phyloP scores from a whole-genome alignment of 2,329 filamentous ascomycete species.

The Penicillium janthinellum region DNA sequence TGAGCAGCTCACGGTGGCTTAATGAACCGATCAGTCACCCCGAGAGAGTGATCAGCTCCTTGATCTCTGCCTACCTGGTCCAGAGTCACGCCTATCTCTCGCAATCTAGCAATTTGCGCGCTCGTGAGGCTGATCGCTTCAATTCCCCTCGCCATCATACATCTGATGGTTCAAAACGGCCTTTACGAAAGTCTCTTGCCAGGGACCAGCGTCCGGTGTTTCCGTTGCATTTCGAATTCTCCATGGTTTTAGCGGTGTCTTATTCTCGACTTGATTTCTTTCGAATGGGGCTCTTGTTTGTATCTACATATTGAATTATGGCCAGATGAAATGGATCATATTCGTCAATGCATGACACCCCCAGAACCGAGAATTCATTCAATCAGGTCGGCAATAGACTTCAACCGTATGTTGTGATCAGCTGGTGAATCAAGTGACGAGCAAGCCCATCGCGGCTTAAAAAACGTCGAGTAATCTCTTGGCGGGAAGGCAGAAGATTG shows the following conservation, averaged over 20 bases:
- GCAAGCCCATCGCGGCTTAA: constrained; percentile 9
- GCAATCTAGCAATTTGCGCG: neutral
- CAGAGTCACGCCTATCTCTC: neutral
- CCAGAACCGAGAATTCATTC: neutral
- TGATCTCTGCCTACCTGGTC: no score
- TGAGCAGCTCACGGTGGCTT: neutral
- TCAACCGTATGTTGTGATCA: constrained; percentile 21
- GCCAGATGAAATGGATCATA: neutral
- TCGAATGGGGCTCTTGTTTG: neutral
- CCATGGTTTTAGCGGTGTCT: neutral
- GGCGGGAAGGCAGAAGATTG: constrained; percentile 31
- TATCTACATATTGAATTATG: neutral
- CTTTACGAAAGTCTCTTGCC: neutral
- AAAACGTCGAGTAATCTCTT: constrained; percentile 21
- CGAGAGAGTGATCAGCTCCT: neutral
- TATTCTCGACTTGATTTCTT: neutral
- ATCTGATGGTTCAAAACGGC: neutral
- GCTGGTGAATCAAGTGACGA: constrained; percentile 8
- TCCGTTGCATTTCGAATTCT: neutral
- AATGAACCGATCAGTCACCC: neutral
- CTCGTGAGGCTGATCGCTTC: neutral
- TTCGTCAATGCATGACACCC: neutral
- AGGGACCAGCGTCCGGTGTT: neutral
- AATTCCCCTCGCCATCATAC: neutral
- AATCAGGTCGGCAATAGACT: neutral